Base-by-base conservation (phyloP, 495 filamentous ascomycete species). In the Podospora conica region DNA sequence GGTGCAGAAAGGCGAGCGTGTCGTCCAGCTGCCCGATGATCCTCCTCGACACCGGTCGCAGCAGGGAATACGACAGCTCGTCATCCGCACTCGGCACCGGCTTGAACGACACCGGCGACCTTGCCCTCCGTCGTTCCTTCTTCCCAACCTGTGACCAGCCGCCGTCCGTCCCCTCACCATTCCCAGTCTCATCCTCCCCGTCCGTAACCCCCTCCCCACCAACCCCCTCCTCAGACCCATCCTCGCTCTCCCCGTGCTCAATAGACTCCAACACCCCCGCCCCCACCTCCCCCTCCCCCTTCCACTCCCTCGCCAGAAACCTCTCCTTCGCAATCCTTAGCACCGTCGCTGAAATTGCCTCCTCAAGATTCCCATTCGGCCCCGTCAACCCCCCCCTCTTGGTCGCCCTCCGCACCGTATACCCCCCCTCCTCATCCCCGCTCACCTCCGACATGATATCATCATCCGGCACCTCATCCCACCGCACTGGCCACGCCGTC, bases 401-500 rank as follows among this genome's bases (percentile, higher is more conserved):
- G 18, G 22, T 9, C 55, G 53, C 9, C 70, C 73, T 76, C 61
- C 78, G 80, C 6, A 82, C 70, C 1, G 81, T 87, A 11, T 21
- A 48, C 58, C 77, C 83, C 31, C 23, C 57, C 20, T 85, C 80
- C 58, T 83, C 78, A 40, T 80, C 80, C 31, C 80, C 78, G 18
- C 79, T 71, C 10, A 73, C 70, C 0, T 76, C 64, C 28, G 66
- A 65, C 25, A 74, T 23, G 31, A 77, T 64, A 27, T 79, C 79
- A 10, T 77, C 73, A n/a, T 82, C 80, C 3, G 90, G 89, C 20
- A 93, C 89, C 9, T 80, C 76, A 11, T 78, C 72, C 22, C 82
- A 79, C 18, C 75, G 75, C 76, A 93, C 68, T 21, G 92, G 92
- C 92, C 92, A 96, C 1, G 91, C 89, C 3, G 88, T 88, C 91